Percentiles rank a stretch among this genome's conserved stretches.
Evolutionary conservation across 1,284 basidiomycete genomes (phyloP).

Genomic region (Heterobasidion occidentale): DNA sequence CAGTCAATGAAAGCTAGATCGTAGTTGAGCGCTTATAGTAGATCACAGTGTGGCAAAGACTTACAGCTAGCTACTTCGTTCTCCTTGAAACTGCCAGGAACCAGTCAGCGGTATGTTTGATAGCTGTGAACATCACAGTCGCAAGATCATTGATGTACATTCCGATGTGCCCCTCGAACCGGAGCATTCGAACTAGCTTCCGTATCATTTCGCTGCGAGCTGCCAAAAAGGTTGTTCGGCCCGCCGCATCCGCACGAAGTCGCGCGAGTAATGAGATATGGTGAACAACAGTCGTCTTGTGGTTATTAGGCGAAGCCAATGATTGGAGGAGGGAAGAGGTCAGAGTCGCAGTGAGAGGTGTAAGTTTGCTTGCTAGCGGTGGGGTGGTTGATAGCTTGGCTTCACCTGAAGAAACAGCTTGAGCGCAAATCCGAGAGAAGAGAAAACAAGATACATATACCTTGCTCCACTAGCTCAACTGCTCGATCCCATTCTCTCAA

Average conservation of each 20-base stretch:
- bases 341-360: slow-evolving; percentile 63
- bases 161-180: slow-evolving; percentile 86
- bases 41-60: slow-evolving; percentile 20
- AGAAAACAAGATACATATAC: slow-evolving; percentile 26
- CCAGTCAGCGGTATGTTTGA: slow-evolving; percentile 98
- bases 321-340: slow-evolving; percentile 68
- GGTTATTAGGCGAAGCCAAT: slow-evolving; percentile 68
- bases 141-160: slow-evolving; percentile 78
- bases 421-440: not conserved
- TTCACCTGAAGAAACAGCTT: slow-evolving; percentile 39
- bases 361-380: slow-evolving; percentile 52
- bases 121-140: slow-evolving; percentile 79
- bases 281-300: slow-evolving; percentile 69
- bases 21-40: slow-evolving; percentile 5
- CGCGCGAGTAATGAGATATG: slow-evolving; percentile 71
- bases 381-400: slow-evolving; percentile 50
- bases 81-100: slow-evolving; percentile 95
- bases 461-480: slow-evolving; percentile 77
- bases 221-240: slow-evolving; percentile 77
- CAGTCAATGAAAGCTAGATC: slow-evolving; percentile 83
- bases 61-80: slow-evolving; percentile 87
- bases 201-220: slow-evolving; percentile 75
- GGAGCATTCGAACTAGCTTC: slow-evolving; percentile 75
- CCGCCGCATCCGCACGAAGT: slow-evolving; percentile 72
- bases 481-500: slow-evolving; percentile 86